Conservation (phyloP, 805 yeast species). For the Lipomyces orientalis region DNA sequence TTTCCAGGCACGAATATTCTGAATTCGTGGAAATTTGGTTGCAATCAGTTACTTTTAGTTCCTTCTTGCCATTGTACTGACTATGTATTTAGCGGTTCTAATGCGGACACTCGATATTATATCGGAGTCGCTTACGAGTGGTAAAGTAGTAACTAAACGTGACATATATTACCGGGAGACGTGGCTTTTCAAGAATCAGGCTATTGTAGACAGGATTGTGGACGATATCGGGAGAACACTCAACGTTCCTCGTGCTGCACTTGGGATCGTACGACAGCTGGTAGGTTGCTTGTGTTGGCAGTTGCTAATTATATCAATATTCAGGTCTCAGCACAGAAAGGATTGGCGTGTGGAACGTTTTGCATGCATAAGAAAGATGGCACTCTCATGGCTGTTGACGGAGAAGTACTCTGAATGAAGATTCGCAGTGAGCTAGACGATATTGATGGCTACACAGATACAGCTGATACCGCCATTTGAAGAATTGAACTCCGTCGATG, state of each 20-base stretch:
- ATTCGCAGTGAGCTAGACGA: neutral
- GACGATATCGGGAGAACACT: conserved; percentile 50
- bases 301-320: neutral
- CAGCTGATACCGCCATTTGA: conserved; percentile 48
- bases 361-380: conserved; percentile 5
- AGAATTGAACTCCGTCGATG: conserved; percentile 37
- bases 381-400: neutral
- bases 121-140: conserved; percentile 17
- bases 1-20: conserved; percentile 18
- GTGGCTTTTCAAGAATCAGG: conserved; percentile 55
- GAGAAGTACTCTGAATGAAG: neutral
- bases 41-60: neutral
- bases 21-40: conserved; percentile 11
- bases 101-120: conserved; percentile 24
- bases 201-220: conserved; percentile 50
- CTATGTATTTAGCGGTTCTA: conserved; percentile 15
- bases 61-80: neutral
- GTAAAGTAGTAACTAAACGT: conserved; percentile 50
- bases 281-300: neutral
- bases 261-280: conserved; percentile 50
- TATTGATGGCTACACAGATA: conserved; percentile 10
- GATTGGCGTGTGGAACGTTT: conserved; percentile 29
- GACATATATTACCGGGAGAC: conserved; percentile 68
- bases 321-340: conserved; percentile 36
- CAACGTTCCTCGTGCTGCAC: conserved; percentile 46